A percentile compares a stretch with the other conserved stretches of the same genome.
Conservation (phyloP, 2,329 filamentous ascomycete species). For the Phyllosticta citrichinensis region DNA sequence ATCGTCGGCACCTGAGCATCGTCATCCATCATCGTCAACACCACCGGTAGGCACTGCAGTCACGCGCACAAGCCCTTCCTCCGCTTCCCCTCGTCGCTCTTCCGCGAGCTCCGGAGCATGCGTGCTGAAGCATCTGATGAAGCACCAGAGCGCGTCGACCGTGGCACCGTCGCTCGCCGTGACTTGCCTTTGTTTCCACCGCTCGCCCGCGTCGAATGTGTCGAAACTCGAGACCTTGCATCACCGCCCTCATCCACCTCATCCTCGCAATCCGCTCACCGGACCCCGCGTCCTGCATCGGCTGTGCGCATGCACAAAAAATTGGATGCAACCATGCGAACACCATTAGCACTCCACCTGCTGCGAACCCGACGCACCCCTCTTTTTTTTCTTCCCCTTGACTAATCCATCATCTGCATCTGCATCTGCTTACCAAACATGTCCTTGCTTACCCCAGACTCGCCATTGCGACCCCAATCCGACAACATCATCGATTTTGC, state of each 20-base stretch:
- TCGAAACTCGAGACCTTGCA: not conserved
- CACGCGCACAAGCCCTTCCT: not conserved
- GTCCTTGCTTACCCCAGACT: not conserved
- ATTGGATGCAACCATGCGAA: not conserved
- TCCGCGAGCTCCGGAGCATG: not conserved
- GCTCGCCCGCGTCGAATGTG: too few relatives aligned
- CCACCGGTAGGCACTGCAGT: not conserved
- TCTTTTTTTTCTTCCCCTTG: not conserved
- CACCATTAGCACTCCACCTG: not conserved
- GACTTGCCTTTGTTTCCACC: not conserved
- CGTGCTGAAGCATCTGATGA: not conserved
- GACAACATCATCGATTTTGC: too few relatives aligned
- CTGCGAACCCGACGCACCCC: not conserved
- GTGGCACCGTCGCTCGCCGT: not conserved
- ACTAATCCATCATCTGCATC: not conserved
- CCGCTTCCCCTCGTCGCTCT: not conserved
- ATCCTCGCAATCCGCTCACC: not conserved
- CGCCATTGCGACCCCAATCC: too few relatives aligned
- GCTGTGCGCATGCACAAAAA: not conserved
- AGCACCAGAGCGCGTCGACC: not conserved
- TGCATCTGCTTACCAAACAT: not conserved
- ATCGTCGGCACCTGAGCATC: not conserved
- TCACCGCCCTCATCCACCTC: not conserved
- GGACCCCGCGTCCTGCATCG: not conserved
- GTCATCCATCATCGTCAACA: not conserved